Percentiles rank a stretch among this genome's conserved stretches.
Evolutionary conservation across 495 filamentous ascomycete species (phyloP).

Genomic region (Lasiosphaeria ovina): DNA sequence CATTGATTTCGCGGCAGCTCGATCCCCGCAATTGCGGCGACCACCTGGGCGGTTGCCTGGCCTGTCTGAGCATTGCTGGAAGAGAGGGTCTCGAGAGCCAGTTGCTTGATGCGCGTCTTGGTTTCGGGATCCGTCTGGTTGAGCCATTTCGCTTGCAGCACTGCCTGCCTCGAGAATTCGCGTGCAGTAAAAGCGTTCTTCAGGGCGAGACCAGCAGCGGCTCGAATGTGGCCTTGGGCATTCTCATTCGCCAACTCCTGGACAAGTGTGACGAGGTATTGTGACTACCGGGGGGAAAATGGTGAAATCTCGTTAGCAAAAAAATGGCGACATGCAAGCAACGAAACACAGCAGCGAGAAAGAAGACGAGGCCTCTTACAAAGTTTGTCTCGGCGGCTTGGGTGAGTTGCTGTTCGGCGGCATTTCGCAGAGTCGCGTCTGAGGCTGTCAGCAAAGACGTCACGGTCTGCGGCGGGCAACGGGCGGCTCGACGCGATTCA

Average conservation of each 20-base stretch:
- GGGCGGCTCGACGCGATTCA: constrained; percentile 19
- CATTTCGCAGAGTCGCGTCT: constrained; percentile 88
- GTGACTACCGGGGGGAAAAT: constrained; percentile 55
- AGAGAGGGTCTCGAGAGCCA: constrained; percentile 78
- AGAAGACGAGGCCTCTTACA: constrained; percentile 56
- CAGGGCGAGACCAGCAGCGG: constrained; percentile 89
- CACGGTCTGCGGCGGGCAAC: constrained; percentile 4
- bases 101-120: constrained; percentile 82
- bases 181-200: constrained; percentile 96
- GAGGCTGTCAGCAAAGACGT: constrained; percentile 22
- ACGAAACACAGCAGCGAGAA: constrained; percentile 19
- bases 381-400: constrained; percentile 92
- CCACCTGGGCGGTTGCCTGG: constrained; percentile 87
- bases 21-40: constrained; percentile 90
- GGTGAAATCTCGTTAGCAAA: constrained; percentile 8
- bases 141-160: constrained; percentile 89
- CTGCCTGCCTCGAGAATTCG: constrained; percentile 79
- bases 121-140: constrained; percentile 71
- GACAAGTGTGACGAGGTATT: constrained; percentile 86
- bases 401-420: constrained; percentile 88
- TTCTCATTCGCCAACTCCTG: constrained; percentile 91
- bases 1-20: constrained; percentile 92
- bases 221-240: constrained; percentile 76
- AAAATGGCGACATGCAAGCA: neutral
- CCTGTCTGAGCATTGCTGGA: constrained; percentile 77